These are phyloP conservation scores for Canariomyces notabilis DNA, from an alignment of 2,329 filamentous ascomycete genomes.

Conservation along the genomic window DNA sequence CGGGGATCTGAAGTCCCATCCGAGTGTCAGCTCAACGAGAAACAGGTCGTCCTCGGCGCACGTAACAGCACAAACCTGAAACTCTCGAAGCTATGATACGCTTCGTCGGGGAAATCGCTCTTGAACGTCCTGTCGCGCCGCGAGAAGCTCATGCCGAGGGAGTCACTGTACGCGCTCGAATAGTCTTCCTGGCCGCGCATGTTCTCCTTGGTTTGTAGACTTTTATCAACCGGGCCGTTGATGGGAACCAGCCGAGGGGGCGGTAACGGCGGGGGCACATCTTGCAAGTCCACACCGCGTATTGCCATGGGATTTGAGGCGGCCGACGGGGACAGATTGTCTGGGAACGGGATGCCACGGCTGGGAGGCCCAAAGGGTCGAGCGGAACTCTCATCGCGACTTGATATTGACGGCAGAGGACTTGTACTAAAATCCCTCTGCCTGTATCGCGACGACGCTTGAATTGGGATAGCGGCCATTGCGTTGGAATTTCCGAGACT, in stretches of 20 bases:
- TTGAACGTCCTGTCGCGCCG: constrained; percentile 13
- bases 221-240: constrained; percentile 30
- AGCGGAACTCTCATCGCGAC: constrained; percentile 15
- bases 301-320: constrained; percentile 37
- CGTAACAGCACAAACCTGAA: constrained; percentile 20
- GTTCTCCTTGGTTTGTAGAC: constrained; percentile 20
- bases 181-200: constrained; percentile 28
- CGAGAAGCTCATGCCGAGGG: constrained; percentile 33
- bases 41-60: not conserved
- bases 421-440: constrained; percentile 18
- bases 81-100: constrained; percentile 26
- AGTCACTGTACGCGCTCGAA: constrained; percentile 32
- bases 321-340: constrained; percentile 23
- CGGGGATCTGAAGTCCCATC: constrained; percentile 14
- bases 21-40: not conserved
- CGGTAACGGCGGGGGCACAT: constrained; percentile 42
- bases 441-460: constrained; percentile 21
- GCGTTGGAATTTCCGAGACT: constrained; percentile 1
- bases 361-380: constrained; percentile 16
- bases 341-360: constrained; percentile 16
- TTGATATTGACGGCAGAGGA: constrained; percentile 26
- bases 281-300: constrained; percentile 32
- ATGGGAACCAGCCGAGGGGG: constrained; percentile 39
- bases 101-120: constrained; percentile 23
- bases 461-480: constrained; percentile 26